Percentiles rank a stretch among this genome's conserved stretches.
Conservation (phyloP, 176 grass and related monocot species). For the Neostapfia colusana region DNA sequence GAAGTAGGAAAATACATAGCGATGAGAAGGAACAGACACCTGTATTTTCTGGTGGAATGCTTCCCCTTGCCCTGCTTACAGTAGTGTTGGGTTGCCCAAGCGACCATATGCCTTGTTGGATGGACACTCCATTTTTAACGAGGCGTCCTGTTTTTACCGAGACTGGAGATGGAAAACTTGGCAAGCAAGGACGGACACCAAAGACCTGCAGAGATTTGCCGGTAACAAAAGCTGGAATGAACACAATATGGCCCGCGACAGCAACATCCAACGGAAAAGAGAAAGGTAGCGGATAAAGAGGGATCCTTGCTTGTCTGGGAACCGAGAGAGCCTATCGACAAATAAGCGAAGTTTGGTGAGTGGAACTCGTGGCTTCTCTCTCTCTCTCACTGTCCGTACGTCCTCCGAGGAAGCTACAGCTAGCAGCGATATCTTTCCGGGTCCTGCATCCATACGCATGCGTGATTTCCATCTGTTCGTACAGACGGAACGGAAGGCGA, state of each 20-base stretch:
- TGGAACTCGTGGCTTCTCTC: not conserved
- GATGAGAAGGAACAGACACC: not conserved
- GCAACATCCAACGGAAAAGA: not conserved
- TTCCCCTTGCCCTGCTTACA: not conserved
- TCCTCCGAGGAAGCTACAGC: not conserved
- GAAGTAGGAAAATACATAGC: too few species aligned
- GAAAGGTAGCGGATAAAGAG: not conserved
- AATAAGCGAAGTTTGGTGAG: not conserved
- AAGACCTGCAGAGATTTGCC: not conserved
- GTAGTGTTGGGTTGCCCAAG: not conserved
- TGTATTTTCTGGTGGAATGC: not conserved
- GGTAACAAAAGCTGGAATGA: not conserved
- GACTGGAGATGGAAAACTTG: slow-evolving; percentile 17
- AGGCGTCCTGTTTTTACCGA: not conserved
- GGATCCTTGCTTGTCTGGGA: not conserved
- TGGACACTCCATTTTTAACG: not conserved
- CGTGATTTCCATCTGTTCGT: slow-evolving; percentile 11
- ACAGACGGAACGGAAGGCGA: slow-evolving; percentile 25
- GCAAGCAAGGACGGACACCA: not conserved
- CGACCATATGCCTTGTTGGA: too few species aligned
- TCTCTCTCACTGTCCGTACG: too few species aligned
- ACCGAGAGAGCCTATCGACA: not conserved
- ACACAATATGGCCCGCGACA: not conserved
- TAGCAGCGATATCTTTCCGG: not conserved
- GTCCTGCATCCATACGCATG: not conserved